These are phyloP conservation scores for Ceratobasidium sp. DNA, from an alignment of 1,284 basidiomycete species.

Conservation along the genomic window DNA sequence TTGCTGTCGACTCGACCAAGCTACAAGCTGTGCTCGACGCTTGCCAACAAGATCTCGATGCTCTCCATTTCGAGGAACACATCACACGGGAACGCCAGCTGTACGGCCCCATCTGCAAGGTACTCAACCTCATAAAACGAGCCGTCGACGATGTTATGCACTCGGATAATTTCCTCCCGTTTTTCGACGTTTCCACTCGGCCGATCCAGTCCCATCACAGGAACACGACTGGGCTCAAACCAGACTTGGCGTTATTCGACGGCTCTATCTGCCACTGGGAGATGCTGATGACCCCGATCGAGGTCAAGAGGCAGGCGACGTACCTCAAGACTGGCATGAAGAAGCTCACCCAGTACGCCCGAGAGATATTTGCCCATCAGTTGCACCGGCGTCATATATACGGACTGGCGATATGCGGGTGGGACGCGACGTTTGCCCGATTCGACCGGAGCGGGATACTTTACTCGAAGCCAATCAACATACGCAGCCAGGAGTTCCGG, in stretches of 20 bases:
- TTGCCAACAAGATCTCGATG: too few species aligned
- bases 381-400: slow-evolving; percentile 27
- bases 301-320: background rate
- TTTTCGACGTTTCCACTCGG: background rate
- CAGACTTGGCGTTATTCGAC: slow-evolving; percentile 21
- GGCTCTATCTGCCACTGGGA: slow-evolving; percentile 20
- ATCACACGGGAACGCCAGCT: background rate
- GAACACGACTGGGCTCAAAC: background rate
- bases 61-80: background rate
- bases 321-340: slow-evolving; percentile 20
- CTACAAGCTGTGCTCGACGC: background rate
- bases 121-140: slow-evolving; percentile 6
- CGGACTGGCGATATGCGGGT: slow-evolving; percentile 4
- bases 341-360: slow-evolving; percentile 13
- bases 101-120: background rate
- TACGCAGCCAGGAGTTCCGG: background rate
- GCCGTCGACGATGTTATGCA: background rate
- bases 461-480: slow-evolving; percentile 18
- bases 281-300: slow-evolving; percentile 15
- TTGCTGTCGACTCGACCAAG: background rate
- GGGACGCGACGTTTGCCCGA: slow-evolving; percentile 13
- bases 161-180: background rate
- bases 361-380: slow-evolving; percentile 22
- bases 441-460: slow-evolving; percentile 32
- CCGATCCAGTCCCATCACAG: background rate